These are phyloP conservation scores for Penicillium rolfsii DNA, from an alignment of 2,329 filamentous ascomycete species.

Conservation along the genomic window DNA sequence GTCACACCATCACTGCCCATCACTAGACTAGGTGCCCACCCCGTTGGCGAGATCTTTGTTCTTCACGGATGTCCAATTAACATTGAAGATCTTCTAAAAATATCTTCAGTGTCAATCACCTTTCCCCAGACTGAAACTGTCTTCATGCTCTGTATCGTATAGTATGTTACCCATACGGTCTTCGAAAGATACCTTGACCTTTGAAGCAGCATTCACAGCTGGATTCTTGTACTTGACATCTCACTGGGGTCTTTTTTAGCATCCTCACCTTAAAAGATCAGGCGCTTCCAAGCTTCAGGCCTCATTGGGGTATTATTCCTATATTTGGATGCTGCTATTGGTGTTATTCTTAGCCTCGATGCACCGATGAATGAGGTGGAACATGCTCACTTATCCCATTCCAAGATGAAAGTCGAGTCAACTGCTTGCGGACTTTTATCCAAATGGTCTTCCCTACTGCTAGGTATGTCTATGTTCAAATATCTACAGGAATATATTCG, in stretches of 20 bases:
- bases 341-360: neutral
- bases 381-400: neutral
- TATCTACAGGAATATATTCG: neutral
- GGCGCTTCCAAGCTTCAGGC: neutral
- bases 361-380: neutral
- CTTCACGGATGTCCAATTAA: neutral
- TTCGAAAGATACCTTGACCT: neutral
- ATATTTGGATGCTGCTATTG: neutral
- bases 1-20: neutral
- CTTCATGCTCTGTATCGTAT: neutral
- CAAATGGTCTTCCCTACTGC: too few species aligned
- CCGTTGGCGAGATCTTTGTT: neutral
- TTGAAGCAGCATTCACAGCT: neutral
- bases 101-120: neutral
- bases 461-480: neutral
- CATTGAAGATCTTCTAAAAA: neutral
- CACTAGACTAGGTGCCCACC: neutral
- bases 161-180: neutral
- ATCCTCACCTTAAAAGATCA: neutral
- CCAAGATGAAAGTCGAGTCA: neutral
- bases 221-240: neutral
- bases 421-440: too few species aligned
- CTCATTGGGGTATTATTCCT: neutral
- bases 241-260: neutral
- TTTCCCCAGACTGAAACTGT: neutral